A percentile compares a stretch with the other conserved stretches of the same genome.
Evolutionary conservation across 305 asterid genomes (phyloP).

Genomic region (Fraxinus xanthoxyloides): DNA sequence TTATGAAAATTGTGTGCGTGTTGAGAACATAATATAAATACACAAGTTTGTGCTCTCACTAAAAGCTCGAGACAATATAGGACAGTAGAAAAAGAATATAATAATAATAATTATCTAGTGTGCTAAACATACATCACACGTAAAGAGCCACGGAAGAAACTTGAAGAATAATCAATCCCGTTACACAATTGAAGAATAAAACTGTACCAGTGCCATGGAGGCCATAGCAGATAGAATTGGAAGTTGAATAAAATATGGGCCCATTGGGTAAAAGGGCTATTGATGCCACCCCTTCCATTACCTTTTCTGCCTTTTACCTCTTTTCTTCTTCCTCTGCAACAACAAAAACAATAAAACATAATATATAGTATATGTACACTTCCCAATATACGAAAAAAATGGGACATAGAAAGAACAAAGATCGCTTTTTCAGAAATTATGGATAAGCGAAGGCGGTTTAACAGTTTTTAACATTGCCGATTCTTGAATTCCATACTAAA

Average conservation of each 20-base stretch:
- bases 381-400: not conserved
- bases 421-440: not conserved
- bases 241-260: conserved; percentile 82
- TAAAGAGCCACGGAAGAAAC: too few relatives aligned
- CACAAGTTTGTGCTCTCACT: not conserved
- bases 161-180: not conserved
- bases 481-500: not conserved
- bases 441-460: not conserved
- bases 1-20: not conserved
- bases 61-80: not conserved
- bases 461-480: not conserved
- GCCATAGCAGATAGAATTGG: conserved; percentile 77
- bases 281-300: conserved; percentile 88
- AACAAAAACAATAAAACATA: not conserved
- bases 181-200: not conserved
- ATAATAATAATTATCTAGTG: too few relatives aligned
- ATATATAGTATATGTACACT: not conserved
- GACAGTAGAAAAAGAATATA: not conserved
- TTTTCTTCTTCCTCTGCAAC: conserved; percentile 39
- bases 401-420: not conserved
- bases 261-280: conserved; percentile 84
- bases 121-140: too few relatives aligned
- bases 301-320: conserved; percentile 23
- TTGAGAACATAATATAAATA: not conserved
- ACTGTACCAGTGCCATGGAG: conserved; percentile 75